These are phyloP conservation scores for Blastocystis sp. DNA, from an alignment of 352 stramenopile genomes.

Conservation along the genomic window DNA sequence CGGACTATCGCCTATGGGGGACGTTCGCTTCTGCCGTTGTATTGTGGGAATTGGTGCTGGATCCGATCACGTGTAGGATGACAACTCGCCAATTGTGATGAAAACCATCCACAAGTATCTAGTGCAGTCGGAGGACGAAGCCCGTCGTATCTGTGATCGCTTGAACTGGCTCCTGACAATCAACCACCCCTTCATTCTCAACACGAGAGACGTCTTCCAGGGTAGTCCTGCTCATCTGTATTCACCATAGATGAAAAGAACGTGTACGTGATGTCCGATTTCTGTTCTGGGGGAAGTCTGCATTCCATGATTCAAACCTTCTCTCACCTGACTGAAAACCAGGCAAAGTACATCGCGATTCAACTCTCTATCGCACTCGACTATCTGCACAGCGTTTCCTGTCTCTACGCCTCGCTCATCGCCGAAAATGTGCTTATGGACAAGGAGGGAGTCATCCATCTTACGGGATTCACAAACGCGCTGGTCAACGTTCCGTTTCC, in stretches of 20 bases:
- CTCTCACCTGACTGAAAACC: conserved; percentile 19
- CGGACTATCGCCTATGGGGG: conserved; percentile 10
- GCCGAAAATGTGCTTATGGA: conserved; percentile 43
- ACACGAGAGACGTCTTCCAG: conserved; percentile 43
- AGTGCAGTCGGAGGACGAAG: conserved; percentile 9
- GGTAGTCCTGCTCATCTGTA: neutral
- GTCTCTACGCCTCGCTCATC: neutral
- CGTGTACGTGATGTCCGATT: conserved; percentile 34
- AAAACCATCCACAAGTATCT: conserved; percentile 61
- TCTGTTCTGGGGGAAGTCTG: conserved; percentile 44
- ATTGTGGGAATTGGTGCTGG: neutral
- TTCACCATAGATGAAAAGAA: conserved; percentile 34
- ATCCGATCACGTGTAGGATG: conserved; percentile 52
- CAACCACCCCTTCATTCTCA: conserved; percentile 37
- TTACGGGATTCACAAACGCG: conserved; percentile 1
- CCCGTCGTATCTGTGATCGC: conserved; percentile 5
- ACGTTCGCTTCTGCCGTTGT: conserved; percentile 47
- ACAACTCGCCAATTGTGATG: conserved; percentile 22
- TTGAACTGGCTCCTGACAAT: neutral
- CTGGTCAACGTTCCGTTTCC: neutral
- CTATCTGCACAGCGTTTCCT: conserved; percentile 33
- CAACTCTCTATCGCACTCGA: conserved; percentile 18
- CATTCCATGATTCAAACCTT: conserved; percentile 20
- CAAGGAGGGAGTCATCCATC: neutral
- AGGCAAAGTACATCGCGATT: conserved; percentile 15